Conservation (phyloP, 306 rosid genomes). For the Cucurbita ficifolia region DNA sequence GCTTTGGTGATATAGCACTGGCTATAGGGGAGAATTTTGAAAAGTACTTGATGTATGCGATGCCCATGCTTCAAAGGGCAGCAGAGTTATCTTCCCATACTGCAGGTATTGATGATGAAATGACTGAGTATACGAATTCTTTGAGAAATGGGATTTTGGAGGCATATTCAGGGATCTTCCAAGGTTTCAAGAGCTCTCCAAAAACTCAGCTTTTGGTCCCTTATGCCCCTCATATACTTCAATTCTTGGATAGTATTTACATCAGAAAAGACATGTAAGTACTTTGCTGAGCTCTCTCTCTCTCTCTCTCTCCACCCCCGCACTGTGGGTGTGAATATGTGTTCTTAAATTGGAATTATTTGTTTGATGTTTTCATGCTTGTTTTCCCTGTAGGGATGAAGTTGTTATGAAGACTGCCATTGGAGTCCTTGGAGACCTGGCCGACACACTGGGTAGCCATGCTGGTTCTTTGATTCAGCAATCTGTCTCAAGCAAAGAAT, state of each 20-base stretch:
- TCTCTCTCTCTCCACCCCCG: background rate
- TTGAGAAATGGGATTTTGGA: conserved; percentile 85
- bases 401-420: conserved; percentile 88
- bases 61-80: conserved; percentile 85
- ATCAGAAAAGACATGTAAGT: conserved; percentile 83
- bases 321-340: background rate
- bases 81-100: conserved; percentile 65
- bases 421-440: conserved; percentile 89
- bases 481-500: conserved; percentile 74
- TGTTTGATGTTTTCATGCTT: conserved; percentile 1
- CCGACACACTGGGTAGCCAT: conserved; percentile 82
- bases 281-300: background rate
- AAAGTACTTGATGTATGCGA: conserved; percentile 74
- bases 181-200: conserved; percentile 77
- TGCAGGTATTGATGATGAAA: conserved; percentile 61
- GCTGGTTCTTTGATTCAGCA: conserved; percentile 88
- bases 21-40: conserved; percentile 78
- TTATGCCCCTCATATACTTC: conserved; percentile 76
- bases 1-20: conserved; percentile 82
- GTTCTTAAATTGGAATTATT: conserved; percentile 2
- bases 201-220: conserved; percentile 71
- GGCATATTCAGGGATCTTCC: conserved; percentile 90
- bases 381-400: conserved; percentile 51
- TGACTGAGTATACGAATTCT: conserved; percentile 72
- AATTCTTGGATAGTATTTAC: conserved; percentile 78